Base-by-base conservation (phyloP, 2,329 filamentous ascomycete species). In the Huntiella bhutanensis region DNA sequence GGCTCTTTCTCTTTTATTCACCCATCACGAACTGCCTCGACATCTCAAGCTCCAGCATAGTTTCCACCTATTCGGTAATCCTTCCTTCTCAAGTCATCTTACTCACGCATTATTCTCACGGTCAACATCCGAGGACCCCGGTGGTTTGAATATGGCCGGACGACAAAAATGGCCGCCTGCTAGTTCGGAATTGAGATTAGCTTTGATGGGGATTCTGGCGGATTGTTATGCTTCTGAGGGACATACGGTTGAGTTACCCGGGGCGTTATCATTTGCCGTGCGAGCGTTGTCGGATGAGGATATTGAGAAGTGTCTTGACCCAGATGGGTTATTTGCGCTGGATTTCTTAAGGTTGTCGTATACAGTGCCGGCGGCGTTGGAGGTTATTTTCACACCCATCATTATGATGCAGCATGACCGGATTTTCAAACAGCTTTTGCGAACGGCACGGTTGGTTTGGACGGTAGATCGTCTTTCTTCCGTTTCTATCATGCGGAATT, bases 291-390 rank as follows among this genome's bases (percentile, higher is more conserved):
- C 77, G 0, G 68, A 76, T 5, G 77, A 80, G 41, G 86, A 95
- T 54, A 82, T 94, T 41, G 75, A 85, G 45, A 77, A 72, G 51
- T 88, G 86, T 59, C 78, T 92, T 68, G 75, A 96, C 54, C 78
- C 85, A 0, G 73, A 83, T 56, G 81, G 80, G 0, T 70, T 96
- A 13, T 78, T 88, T 57, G 91, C 91, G 0, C 68, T 96, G n/a
- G 91, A 96, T 60, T 96, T 98, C 56, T 67, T 98, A 12, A 76
- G 84, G 1, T 65, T 98, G 5, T 81, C 86, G 40, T 96, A 95
- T 61, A 82, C 80, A 36, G 70, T 86, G 0, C 80, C 86, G 0
- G 60, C 71, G 0, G 75, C 83, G 1, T 65, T 96, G 0, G 69
- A 77, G 36, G 67, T 77, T 0, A 70, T 96, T 51, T 77, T 98